Conservation (phyloP, 2,329 filamentous ascomycete genomes). For the Penicillium sp. region DNA sequence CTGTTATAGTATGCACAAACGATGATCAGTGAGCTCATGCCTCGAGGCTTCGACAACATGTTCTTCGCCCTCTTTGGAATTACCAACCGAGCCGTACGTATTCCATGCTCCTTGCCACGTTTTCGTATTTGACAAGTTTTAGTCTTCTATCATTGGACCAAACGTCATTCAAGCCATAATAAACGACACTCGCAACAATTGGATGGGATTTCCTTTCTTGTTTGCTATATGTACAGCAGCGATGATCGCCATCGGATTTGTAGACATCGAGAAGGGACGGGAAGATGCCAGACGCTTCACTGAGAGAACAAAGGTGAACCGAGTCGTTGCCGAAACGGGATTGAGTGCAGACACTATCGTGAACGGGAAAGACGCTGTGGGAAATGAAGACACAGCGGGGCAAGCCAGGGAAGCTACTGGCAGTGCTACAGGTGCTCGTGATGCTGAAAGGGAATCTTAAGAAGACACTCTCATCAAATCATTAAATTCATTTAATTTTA, state of each 20-base stretch:
- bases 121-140: neutral
- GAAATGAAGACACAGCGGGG: neutral
- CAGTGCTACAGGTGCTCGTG: neutral
- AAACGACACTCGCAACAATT: conserved; percentile 47
- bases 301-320: conserved; percentile 37
- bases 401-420: neutral
- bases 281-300: conserved; percentile 44
- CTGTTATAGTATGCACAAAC: conserved; percentile 44
- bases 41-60: conserved; percentile 50
- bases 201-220: conserved; percentile 51
- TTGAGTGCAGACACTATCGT: conserved; percentile 22
- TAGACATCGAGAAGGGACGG: conserved; percentile 47
- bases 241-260: conserved; percentile 45
- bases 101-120: neutral
- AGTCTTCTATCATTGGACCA: conserved; percentile 51
- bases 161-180: conserved; percentile 51
- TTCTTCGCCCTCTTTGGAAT: conserved; percentile 51
- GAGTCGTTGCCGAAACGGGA: conserved; percentile 32
- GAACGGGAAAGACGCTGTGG: conserved; percentile 11
- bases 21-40: conserved; percentile 51
- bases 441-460: neutral
- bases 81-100: conserved; percentile 47
- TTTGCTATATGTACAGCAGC: conserved; percentile 44
- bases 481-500: neutral
- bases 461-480: neutral